Base-by-base conservation (phyloP, 2,329 filamentous ascomycete genomes). In the Botrytis medusae region DNA sequence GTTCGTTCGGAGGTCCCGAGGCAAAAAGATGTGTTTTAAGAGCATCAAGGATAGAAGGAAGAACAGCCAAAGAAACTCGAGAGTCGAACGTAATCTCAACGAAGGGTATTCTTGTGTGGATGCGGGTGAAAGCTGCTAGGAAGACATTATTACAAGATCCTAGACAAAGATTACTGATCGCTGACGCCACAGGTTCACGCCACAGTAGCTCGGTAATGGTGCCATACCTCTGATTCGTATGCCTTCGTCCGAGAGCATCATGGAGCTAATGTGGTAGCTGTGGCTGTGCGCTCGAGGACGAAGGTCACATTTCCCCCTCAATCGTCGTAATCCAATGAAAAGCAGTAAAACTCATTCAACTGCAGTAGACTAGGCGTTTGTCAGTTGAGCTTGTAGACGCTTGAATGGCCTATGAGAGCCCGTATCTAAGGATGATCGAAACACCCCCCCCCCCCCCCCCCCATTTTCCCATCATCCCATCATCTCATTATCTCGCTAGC, bases 331-430 rank as follows among this genome's bases (percentile, higher is more conserved):
- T 40, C 44, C 46, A 40, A 54, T 54, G 32, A 67, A 32, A 54
- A 8, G 25, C 9, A 64, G 62, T 18, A 20, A 29, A 34, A 42
- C 4, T 25, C 22, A 67, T n/a, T 37, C 44, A 40, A 20, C 16
- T 67, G 63, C 64, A 67, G 32, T 10, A 67, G 46, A 48, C 64
- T 54, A 67, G 46, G 64, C 64, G 34, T 67, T 54, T 54, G 63
- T 48, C 29, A 51, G 22, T n/a, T 37, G 44, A 51, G 25, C 29
- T 18, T 37, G 22, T 40, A 54, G 32, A 67, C 34, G 46, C 44
- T 51, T 40, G 64, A n/a, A 51, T 10, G 40, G 22, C 64, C 44
- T 51, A 54, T 67, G 25, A 67, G 46, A 18, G 34, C 64, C 57
- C 16, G 34, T 42, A 25, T 40, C 51, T 34, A 40, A 42, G 46